Evolutionary conservation across 2,329 filamentous ascomycete species (phyloP), one percentile per base, ranked within the genome.

Genomic region (Beauveria medogensis): DNA sequence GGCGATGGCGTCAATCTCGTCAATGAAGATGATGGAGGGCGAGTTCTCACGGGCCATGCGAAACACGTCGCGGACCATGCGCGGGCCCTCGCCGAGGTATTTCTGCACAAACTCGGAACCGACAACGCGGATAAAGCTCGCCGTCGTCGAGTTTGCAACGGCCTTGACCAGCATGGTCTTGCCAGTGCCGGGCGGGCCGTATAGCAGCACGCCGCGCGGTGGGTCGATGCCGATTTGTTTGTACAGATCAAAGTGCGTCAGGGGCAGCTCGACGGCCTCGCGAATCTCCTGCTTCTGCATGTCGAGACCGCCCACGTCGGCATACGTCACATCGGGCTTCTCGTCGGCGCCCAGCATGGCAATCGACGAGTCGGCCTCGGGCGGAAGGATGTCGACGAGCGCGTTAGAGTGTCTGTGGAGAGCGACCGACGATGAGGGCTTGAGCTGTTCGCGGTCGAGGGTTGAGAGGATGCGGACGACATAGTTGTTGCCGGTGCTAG

Each of bases 221-320:
- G 94, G 94, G 74, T 99, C 94, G 72, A 99, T 99, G 76, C 94
- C 94, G 66, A 99, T 99, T 78, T 99, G 94, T 78, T 92, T 95
- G 83, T 99, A 99, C 43, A 97, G 88, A 75, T 97, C 93, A 74
- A 97, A 97, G 75, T 97, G 94, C 64, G 93, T 97, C 69, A 99
- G 82, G 40, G 94, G 94, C 66, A 99, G 82, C 81, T 99, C 94
- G 59, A 99, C 94, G 12, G 94, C 94, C 78, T 99, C 94, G 66
- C 94, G 85, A 66, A 99, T 99, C 77, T 99, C 94, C 78, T 99
- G 94, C 81, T 99, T 99, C 79, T 99, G 94, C 94, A 99, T 99
- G 71, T 99, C 94, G 66, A 97, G 78, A 54, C 94, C 94, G 80
- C 94, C 94, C 64, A 99, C 94, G 75, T 99, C 94, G 64, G 92